Evolutionary conservation across 768 basidiomycete species (phyloP), one percentile per base, ranked within the genome.

Genomic region (Grammothele lineata): DNA sequence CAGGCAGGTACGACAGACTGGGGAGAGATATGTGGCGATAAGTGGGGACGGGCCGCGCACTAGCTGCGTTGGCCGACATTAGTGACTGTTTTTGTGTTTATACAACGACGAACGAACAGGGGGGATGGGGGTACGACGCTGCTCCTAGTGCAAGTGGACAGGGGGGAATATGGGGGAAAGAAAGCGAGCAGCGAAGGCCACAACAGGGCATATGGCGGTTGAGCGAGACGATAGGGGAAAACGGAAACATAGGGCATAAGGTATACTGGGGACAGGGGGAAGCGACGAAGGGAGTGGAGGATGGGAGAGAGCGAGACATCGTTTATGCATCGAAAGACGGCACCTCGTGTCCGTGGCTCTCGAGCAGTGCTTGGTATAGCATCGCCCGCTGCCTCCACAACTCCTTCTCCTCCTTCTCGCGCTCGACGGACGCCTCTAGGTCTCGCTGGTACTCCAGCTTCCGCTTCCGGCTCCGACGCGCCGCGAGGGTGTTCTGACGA

Each of bases 401-500:
- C 62, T 85, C 82, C 55, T 72, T 70, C 61, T 88, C 84, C 48
- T 62, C 64, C 44, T 73, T 76, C 57, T 82, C 67, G 24, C 58
- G 67, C 48, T 78, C 75, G 39, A 81, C 66, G 6, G 57, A 68
- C 18, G 77, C 70, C 67, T 90, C 83, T 40, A 93, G 69, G 46
- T 77, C 73, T 44, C 77, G 72, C 55, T 84, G 75, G 53, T 91
- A 79, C 60, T 79, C 75, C 33, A 82, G 64, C 71, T 89, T 92
- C 47, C 87, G 76, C 70, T 77, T 78, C 17, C 92, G 76, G 59
- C 82, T 85, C 24, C 85, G 77, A 2, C 92, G 78, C 5, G 92
- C 92, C 0, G 92, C 91, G 4, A 92, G 66, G 2, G 92, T 92
- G 56, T 95, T 95, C 67, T 84, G 81, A 8, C 83, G 75, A 24